These are phyloP conservation scores for Rhizoclosmatium globosum DNA, from an alignment of 192 early-diverging fungal species.

Conservation along the genomic window DNA sequence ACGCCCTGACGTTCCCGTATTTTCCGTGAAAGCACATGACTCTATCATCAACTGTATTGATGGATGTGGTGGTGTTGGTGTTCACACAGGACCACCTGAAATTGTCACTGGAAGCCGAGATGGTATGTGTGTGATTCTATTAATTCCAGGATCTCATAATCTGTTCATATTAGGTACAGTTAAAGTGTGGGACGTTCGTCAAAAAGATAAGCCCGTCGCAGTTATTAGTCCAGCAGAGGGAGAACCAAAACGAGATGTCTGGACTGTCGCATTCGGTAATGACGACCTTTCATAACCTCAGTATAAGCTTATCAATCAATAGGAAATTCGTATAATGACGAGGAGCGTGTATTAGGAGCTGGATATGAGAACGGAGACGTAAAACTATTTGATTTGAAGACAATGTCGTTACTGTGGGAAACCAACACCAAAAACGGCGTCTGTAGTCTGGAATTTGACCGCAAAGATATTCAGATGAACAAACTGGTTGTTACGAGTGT, in stretches of 20 bases:
- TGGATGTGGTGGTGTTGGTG: conserved; percentile 59
- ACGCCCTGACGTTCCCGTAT: conserved; percentile 62
- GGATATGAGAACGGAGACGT: conserved; percentile 83
- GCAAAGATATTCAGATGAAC: conserved; percentile 62
- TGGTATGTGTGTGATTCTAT: conserved; percentile 48
- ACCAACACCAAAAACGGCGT: conserved; percentile 78
- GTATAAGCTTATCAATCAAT: neutral
- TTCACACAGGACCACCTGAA: conserved; percentile 62
- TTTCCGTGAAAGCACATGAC: conserved; percentile 67
- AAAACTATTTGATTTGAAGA: conserved; percentile 71
- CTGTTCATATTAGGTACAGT: conserved; percentile 58
- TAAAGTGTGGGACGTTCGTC: conserved; percentile 78
- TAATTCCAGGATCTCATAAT: conserved; percentile 15
- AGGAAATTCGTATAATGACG: conserved; percentile 64
- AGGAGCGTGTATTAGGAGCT: conserved; percentile 64
- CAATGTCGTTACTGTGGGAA: conserved; percentile 67
- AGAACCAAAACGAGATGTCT: conserved; percentile 61
- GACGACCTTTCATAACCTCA: conserved; percentile 3
- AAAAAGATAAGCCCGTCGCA: conserved; percentile 68
- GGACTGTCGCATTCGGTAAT: conserved; percentile 76
- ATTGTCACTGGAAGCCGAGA: conserved; percentile 75
- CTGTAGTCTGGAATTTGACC: conserved; percentile 64
- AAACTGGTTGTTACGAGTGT: conserved; percentile 65
- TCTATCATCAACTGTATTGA: conserved; percentile 75
- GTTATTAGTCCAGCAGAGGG: conserved; percentile 60